Conservation (phyloP, 2,329 filamentous ascomycete species). For the Ascosphaera aggregata region DNA sequence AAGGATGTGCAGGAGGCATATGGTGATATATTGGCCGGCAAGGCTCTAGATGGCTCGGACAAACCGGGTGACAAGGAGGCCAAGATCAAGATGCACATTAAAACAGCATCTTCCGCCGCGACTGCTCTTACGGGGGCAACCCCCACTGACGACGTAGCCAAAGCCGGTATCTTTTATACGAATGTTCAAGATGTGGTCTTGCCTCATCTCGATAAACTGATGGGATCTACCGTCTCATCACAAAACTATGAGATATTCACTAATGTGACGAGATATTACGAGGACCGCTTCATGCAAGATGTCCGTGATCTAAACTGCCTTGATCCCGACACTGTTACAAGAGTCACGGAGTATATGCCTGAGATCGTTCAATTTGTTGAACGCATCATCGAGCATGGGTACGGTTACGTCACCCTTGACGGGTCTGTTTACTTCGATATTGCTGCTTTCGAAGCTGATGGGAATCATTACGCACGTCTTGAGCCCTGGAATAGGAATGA, state of each 20-base stretch:
- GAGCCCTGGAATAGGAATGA: slow-evolving; percentile 72
- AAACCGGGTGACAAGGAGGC: slow-evolving; percentile 53
- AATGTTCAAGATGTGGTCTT: slow-evolving; percentile 46
- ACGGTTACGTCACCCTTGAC: slow-evolving; percentile 50
- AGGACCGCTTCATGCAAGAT: slow-evolving; percentile 69
- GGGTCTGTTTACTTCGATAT: slow-evolving; percentile 95
- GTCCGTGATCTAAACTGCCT: slow-evolving; percentile 73
- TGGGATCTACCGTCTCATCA: slow-evolving; percentile 32
- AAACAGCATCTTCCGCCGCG: slow-evolving; percentile 31
- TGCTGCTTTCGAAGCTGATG: slow-evolving; percentile 55
- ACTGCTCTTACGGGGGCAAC: slow-evolving; percentile 22
- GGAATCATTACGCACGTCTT: slow-evolving; percentile 66
- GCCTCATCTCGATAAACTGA: slow-evolving; percentile 51
- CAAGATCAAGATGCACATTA: slow-evolving; percentile 77
- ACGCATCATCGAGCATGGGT: slow-evolving; percentile 61
- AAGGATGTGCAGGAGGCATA: slow-evolving; percentile 27
- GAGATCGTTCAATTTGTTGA: slow-evolving; percentile 74
- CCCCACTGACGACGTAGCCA: slow-evolving; percentile 9
- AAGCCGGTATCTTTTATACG: slow-evolving; percentile 27
- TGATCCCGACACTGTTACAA: slow-evolving; percentile 55
- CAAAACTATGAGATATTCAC: slow-evolving; percentile 59
- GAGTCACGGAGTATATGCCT: slow-evolving; percentile 80
- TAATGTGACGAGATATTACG: slow-evolving; percentile 63
- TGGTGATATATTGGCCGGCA: slow-evolving; percentile 29
- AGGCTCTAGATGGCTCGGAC: slow-evolving; percentile 27